Base-by-base conservation (phyloP, 768 basidiomycete genomes). In the Termitomyces heimii region DNA sequence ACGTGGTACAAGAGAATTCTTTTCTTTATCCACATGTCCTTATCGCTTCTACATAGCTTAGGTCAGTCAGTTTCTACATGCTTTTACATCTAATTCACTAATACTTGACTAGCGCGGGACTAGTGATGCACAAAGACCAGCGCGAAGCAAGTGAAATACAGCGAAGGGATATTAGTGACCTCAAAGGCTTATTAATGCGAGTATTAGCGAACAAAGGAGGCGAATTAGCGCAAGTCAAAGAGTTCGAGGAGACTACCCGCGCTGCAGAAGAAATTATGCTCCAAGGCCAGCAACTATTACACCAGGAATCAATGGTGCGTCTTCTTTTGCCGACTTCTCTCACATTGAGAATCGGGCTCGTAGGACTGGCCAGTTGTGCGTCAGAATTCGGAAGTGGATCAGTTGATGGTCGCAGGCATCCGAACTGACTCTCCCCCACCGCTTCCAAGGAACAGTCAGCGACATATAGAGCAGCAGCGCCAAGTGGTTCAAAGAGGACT, bases 221-320 rank as follows among this genome's bases (percentile, higher is more conserved):
- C 53, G 75, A 78, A 52, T 66, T 76, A 16, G 63, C 66, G 39
- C 66, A 69, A 20, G 71, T 80, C 3, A 67, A 70, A 24, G 70
- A 75, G 40, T 66, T 74, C 55, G 77, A 49, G 60, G 61, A 26
- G 70, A 73, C 40, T 2, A 71, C 75, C 28, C 70, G 65, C 45
- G 75, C 65, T 18, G 83, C 77, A 8, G 65, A 75, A 54, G 66
- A 70, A 5, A 68, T 85, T 37, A 84, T 85, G 84, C 72, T 72
- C 47, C 67, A 71, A 24, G 82, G 82, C 10, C 84, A 85, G 70
- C 69, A 70, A 65, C 82, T 80, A 61, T 9, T 58, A 14, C 57
- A 47, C 13, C 57, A 58, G 24, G 24, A 35, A 16, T 28, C 43
- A 28, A 48, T 24, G 54, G 60, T 51, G 37, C 58, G 32, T 52